Evolutionary conservation across 352 stramenopile genomes (phyloP).

Genomic region (Chrysophaeum taylorii): DNA sequence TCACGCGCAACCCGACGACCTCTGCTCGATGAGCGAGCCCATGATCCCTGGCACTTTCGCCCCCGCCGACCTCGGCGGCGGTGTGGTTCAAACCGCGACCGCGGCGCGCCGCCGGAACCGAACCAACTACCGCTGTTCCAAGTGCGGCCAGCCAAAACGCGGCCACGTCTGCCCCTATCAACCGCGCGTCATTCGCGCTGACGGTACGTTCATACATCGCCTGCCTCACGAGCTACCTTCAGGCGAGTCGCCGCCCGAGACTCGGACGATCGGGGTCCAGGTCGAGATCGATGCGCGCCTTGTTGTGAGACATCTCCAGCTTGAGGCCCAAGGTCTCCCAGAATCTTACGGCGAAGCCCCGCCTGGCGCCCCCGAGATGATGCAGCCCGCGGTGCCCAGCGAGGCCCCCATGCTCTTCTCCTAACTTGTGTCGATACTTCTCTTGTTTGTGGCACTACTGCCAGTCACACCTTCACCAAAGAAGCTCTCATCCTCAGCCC

Average conservation of each 20-base stretch:
- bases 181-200: constrained; percentile 41
- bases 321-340: not conserved
- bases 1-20: too few relatives aligned
- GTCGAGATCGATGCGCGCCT: constrained; percentile 6
- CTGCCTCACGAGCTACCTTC: not conserved
- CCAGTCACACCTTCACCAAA: too few relatives aligned
- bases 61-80: too few relatives aligned
- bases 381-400: too few relatives aligned
- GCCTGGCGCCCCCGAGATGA: too few relatives aligned
- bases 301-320: not conserved
- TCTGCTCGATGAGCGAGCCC: too few relatives aligned
- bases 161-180: constrained; percentile 59
- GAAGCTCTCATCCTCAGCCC: too few relatives aligned
- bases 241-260: not conserved
- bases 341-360: not conserved
- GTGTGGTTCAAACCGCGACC: not conserved
- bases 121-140: constrained; percentile 19
- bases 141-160: constrained; percentile 58
- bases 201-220: not conserved
- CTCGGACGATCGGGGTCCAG: not conserved
- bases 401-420: too few relatives aligned
- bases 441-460: too few relatives aligned
- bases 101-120: not conserved
- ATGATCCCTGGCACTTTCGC: too few relatives aligned
- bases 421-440: too few relatives aligned